These are phyloP conservation scores for Solanum piurae DNA, from an alignment of 257 asterid genomes.

Conservation along the genomic window DNA sequence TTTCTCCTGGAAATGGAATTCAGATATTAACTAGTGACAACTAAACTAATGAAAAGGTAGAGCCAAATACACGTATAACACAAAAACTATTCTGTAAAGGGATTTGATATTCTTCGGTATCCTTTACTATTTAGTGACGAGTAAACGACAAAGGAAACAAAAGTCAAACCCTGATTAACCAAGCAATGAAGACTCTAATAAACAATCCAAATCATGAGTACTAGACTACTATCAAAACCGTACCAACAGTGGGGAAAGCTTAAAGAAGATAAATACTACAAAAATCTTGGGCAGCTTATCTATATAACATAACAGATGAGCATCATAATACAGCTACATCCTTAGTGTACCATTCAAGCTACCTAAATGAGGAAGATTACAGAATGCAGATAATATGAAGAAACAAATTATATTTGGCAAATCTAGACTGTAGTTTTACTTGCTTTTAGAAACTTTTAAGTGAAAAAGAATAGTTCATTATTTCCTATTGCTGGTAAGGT, in stretches of 20 bases:
- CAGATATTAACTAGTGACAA: neutral
- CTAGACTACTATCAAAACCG: neutral
- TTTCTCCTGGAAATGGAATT: constrained; percentile 20
- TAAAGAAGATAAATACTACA: neutral
- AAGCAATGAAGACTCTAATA: neutral
- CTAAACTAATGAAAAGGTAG: neutral
- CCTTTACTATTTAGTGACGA: neutral
- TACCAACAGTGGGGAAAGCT: neutral
- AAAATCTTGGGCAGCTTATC: neutral
- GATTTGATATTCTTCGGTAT: neutral
- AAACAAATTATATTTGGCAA: neutral
- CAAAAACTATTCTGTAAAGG: neutral
- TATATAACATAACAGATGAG: neutral
- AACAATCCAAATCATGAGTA: neutral
- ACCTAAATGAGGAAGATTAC: neutral
- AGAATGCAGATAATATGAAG: neutral
- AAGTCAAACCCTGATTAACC: neutral
- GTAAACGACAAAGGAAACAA: neutral
- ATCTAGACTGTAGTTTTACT: neutral
- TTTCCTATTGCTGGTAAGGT: neutral
- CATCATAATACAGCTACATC: neutral
- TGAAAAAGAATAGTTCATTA: neutral
- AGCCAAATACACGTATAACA: neutral
- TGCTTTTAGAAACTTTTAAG: neutral
- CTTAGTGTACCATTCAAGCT: neutral